These are phyloP conservation scores for Kwoniella sp. DNA, from an alignment of 768 basidiomycete species.

Conservation along the genomic window DNA sequence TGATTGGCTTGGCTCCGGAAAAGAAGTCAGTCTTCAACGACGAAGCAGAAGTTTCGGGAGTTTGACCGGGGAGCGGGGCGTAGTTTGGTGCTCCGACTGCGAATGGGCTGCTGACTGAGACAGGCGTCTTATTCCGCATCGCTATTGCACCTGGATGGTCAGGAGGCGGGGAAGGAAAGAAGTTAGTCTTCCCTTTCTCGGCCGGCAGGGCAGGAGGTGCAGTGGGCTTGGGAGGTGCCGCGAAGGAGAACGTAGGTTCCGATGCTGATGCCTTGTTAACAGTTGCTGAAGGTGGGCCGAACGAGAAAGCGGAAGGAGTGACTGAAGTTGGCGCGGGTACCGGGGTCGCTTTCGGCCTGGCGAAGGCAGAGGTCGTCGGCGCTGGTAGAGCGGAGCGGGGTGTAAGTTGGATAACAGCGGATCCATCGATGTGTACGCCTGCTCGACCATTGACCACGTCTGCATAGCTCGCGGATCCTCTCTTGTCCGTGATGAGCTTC, in stretches of 20 bases:
- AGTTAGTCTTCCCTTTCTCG: neutral
- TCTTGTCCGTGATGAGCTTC: constrained; percentile 51
- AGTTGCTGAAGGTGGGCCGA: constrained; percentile 2
- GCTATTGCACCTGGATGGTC: constrained; percentile 11
- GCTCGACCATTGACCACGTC: constrained; percentile 53
- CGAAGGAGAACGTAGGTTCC: neutral
- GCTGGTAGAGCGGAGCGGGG: constrained; percentile 16
- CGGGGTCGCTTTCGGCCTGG: constrained; percentile 18
- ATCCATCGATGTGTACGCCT: constrained; percentile 36
- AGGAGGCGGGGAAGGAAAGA: constrained; percentile 4
- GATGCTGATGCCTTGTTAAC: neutral
- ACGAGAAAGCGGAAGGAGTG: constrained; percentile 9
- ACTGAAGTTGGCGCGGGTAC: constrained; percentile 11
- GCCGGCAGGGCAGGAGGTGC: neutral
- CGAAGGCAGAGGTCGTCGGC: constrained; percentile 34
- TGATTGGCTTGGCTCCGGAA: neutral
- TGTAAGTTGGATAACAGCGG: neutral
- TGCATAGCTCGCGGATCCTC: constrained; percentile 38
- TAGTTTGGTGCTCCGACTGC: constrained; percentile 32
- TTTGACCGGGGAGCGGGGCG: constrained; percentile 2
- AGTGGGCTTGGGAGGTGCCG: neutral
- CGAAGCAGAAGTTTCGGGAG: constrained; percentile 16
- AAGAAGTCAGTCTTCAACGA: neutral
- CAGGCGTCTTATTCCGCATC: constrained; percentile 1
- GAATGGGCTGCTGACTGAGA: neutral